Evolutionary conservation across 2,329 filamentous ascomycete genomes (phyloP).

Genomic region (Phialophora chinensis): DNA sequence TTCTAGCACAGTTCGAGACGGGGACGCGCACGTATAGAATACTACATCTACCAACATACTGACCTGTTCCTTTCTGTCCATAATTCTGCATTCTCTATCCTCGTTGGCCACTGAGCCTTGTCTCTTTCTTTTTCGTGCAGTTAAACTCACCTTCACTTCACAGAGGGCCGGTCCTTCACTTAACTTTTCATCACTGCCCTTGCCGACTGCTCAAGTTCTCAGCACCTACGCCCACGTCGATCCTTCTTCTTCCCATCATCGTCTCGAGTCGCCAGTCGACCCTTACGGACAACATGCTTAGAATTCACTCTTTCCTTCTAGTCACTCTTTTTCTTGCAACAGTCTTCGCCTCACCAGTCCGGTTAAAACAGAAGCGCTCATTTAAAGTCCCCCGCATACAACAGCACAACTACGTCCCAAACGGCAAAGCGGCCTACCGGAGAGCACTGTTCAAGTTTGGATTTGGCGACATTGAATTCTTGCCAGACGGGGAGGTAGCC

Average conservation of each 20-base stretch:
- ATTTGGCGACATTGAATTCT: constrained; percentile 46
- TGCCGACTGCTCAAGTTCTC: constrained; percentile 21
- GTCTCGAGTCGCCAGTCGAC: constrained; percentile 28
- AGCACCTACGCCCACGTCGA: constrained; percentile 9
- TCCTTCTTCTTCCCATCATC: constrained; percentile 17
- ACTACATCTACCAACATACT: constrained; percentile 4
- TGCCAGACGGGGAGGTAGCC: constrained; percentile 41
- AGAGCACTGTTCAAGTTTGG: constrained; percentile 72
- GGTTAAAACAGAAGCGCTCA: constrained; percentile 48
- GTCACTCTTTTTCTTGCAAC: constrained; percentile 43
- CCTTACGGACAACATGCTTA: constrained; percentile 34
- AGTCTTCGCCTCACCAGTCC: constrained; percentile 45
- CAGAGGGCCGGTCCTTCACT: constrained; percentile 34
- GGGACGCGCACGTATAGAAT: constrained; percentile 19
- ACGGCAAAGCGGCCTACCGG: constrained; percentile 67
- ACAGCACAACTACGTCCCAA: constrained; percentile 61
- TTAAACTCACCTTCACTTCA: constrained; percentile 24
- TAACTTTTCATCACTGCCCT: constrained; percentile 31
- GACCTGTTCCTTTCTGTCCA: constrained; percentile 24
- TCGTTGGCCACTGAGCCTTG: constrained; percentile 32
- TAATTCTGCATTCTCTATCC: constrained; percentile 29
- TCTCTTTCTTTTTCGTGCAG: constrained; percentile 23
- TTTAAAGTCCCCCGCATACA: constrained; percentile 67
- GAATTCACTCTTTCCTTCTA: constrained; percentile 37
- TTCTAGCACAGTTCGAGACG: constrained; percentile 31